A percentile compares a stretch with the other conserved stretches of the same genome.
phyloP scores from a whole-genome alignment of 306 rosid genomes.

The Vicia villosa region DNA sequence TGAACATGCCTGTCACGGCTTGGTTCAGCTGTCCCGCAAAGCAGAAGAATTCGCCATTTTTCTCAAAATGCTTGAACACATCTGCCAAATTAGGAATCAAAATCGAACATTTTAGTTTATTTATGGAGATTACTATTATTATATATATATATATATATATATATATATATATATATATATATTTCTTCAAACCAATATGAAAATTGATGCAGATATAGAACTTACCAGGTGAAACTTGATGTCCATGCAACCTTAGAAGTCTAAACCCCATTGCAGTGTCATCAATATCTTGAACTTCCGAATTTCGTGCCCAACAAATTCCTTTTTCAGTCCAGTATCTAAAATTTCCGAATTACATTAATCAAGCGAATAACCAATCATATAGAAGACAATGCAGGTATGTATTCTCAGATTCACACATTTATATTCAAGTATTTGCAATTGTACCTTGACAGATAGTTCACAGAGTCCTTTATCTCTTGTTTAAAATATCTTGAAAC shows the following conservation, averaged over 20 bases:
- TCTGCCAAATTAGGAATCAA: constrained; percentile 43
- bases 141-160: too few species aligned
- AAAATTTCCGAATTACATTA: constrained; percentile 1
- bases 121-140: background rate
- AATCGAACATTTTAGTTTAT: background rate
- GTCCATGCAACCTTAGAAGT: constrained; percentile 66
- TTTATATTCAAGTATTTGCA: background rate
- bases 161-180: too few species aligned
- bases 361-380: too few species aligned
- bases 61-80: constrained; percentile 78
- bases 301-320: constrained; percentile 80
- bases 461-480: constrained; percentile 61
- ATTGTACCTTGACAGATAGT: constrained; percentile 62
- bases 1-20: constrained; percentile 88
- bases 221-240: constrained; percentile 58
- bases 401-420: background rate
- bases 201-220: too few species aligned
- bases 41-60: constrained; percentile 71
- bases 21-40: constrained; percentile 72
- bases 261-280: constrained; percentile 93
- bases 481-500: constrained; percentile 64
- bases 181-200: background rate
- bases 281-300: constrained; percentile 73
- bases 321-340: constrained; percentile 86
- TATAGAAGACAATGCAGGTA: background rate